Evolutionary conservation across 2,329 filamentous ascomycete species (phyloP).

Genomic region (Fusarium subglutinans): DNA sequence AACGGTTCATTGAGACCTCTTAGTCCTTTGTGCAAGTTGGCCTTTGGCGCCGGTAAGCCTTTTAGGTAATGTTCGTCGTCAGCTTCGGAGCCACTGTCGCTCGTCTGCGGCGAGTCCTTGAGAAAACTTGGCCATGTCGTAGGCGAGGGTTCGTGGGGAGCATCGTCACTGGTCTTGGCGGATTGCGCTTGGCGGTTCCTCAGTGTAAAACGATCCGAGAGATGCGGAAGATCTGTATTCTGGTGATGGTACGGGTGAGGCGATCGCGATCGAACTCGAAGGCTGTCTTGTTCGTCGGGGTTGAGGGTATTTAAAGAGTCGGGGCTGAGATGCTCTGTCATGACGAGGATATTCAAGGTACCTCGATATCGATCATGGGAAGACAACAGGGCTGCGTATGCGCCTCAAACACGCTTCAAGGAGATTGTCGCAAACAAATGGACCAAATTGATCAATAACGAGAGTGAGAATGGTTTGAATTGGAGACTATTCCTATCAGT

Average conservation of each 20-base stretch:
- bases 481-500: conserved; percentile 20
- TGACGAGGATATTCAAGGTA: conserved; percentile 48
- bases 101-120: conserved; percentile 69
- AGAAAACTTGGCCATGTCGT: conserved; percentile 47
- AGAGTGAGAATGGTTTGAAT: conserved; percentile 2
- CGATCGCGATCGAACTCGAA: conserved; percentile 66
- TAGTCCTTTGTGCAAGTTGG: conserved; percentile 79
- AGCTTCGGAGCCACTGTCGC: conserved; percentile 93
- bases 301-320: conserved; percentile 47
- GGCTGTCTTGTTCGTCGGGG: conserved; percentile 48
- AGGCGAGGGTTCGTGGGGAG: conserved; percentile 36
- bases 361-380: conserved; percentile 45
- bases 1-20: conserved; percentile 66
- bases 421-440: not conserved
- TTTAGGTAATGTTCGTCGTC: conserved; percentile 93
- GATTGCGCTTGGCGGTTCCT: conserved; percentile 32
- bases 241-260: conserved; percentile 75
- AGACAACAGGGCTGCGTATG: conserved; percentile 35
- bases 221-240: conserved; percentile 63
- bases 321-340: conserved; percentile 57
- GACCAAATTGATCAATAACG: not conserved
- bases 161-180: conserved; percentile 29
- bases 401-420: conserved; percentile 25
- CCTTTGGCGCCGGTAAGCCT: conserved; percentile 82
- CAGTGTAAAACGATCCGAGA: conserved; percentile 53